Base-by-base conservation (phyloP, 371 early-diverging fungal genomes). In the Zychaea mexicana region DNA sequence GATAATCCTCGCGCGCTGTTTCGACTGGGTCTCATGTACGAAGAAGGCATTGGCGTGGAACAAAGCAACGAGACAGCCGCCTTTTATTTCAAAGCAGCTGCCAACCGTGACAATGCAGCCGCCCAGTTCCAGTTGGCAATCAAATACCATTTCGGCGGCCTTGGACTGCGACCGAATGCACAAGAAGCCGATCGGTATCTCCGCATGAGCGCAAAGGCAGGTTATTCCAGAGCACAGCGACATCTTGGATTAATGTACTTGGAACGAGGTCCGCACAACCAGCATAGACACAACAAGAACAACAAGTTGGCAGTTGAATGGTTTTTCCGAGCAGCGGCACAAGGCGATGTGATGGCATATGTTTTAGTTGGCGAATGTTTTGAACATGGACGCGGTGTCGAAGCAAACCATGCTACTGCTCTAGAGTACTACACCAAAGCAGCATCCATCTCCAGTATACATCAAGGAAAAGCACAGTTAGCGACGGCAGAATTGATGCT, bases 281-380 rank as follows among this genome's bases (percentile, higher is more conserved):
- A 85, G 84, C 64, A 85, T 46, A 55, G n/a, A 26, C 33, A 84
- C 72, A 76, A 13, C 74, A 72, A 71, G 55, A 69, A 88, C 62
- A 72, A 85, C 49, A 61, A 69, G 27, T 57, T 69, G 22, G 93
- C 94, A 0, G 78, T 90, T 6, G 47, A 69, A 1, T 89, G 89
- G 86, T 94, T 91, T 72, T 66, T 72, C 13, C 79, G 71, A 39
- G 84, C 92, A 12, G 91, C 92, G 0, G 61, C 76, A 1, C 78
- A 80, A 49, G 86, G 86, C 10, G 79, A 90, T 61, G 77, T 83
- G 1, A 58, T 87, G 10, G 90, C 93, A 10, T 80, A 89, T 60
- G 85, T 89, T 60, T 87, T 88, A 27, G 73, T 92, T 12, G 94
- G 90, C 0, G 78, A 84, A 60, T 88, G 85, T 28, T 92, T 87